Percentiles rank a stretch among this genome's conserved stretches.
These are phyloP conservation scores for Pterulicium gracile DNA, from an alignment of 1,284 basidiomycete genomes.

Conservation along the genomic window DNA sequence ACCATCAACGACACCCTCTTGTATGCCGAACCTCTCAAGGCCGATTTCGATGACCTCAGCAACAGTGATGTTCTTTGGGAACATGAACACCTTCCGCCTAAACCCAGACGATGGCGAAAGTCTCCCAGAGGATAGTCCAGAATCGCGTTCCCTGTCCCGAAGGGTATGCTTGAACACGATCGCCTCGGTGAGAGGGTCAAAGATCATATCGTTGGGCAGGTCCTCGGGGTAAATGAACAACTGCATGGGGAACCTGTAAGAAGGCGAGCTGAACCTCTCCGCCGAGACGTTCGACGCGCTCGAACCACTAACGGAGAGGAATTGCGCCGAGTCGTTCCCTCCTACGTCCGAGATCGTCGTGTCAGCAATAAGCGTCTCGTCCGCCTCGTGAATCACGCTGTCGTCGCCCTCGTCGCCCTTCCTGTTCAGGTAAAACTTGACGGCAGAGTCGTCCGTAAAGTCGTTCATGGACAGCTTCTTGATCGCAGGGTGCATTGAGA, in stretches of 20 bases:
- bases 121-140: constrained; percentile 40
- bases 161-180: constrained; percentile 74
- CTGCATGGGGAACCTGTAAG: constrained; percentile 77
- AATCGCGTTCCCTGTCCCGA: constrained; percentile 39
- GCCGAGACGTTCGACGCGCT: constrained; percentile 38
- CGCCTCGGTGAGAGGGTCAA: constrained; percentile 85
- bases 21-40: constrained; percentile 86
- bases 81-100: constrained; percentile 69
- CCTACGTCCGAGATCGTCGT: constrained; percentile 13
- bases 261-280: constrained; percentile 71
- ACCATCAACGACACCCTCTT: constrained; percentile 93
- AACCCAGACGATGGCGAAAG: constrained; percentile 17
- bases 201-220: constrained; percentile 86
- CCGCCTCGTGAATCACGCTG: constrained; percentile 16
- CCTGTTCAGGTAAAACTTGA: constrained; percentile 91
- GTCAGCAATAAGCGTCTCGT: constrained; percentile 34
- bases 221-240: constrained; percentile 82
- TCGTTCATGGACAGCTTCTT: constrained; percentile 90
- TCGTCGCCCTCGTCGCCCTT: constrained; percentile 27
- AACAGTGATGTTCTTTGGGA: constrained; percentile 91
- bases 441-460: constrained; percentile 91
- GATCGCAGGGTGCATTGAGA: constrained; percentile 91
- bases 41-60: constrained; percentile 93
- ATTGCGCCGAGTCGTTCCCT: constrained; percentile 22
- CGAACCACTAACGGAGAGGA: constrained; percentile 32